Evolutionary conservation across 2,329 filamentous ascomycete species (phyloP).

Genomic region (Dendryphion nanum): DNA sequence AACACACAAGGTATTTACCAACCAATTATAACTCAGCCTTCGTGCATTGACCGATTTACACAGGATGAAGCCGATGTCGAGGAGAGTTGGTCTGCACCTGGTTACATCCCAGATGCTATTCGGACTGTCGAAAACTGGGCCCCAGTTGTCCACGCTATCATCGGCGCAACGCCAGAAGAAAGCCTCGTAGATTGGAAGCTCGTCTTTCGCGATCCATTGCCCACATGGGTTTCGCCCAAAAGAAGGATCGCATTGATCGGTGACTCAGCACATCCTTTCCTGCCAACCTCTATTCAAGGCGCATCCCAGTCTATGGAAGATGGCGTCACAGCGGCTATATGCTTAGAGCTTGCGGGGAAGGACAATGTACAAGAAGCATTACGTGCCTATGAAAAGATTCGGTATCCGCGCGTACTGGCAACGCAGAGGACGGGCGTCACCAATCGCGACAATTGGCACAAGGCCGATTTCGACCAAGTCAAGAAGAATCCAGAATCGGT

Average conservation of each 20-base stretch:
- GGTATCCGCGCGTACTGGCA: slow-evolving; percentile 17
- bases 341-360: slow-evolving; percentile 18
- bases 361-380: slow-evolving; percentile 21
- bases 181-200: slow-evolving; percentile 52
- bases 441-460: slow-evolving; percentile 21
- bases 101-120: slow-evolving; percentile 19
- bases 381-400: slow-evolving; percentile 26
- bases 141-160: slow-evolving; percentile 19
- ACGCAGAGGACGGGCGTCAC: slow-evolving; percentile 19
- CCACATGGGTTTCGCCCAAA: slow-evolving; percentile 49
- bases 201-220: slow-evolving; percentile 52
- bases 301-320: slow-evolving; percentile 55
- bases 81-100: slow-evolving; percentile 24
- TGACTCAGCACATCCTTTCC: slow-evolving; percentile 53
- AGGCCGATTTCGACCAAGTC: slow-evolving; percentile 20
- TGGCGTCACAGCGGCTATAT: slow-evolving; percentile 20
- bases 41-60: not conserved
- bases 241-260: slow-evolving; percentile 50
- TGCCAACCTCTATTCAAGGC: slow-evolving; percentile 53
- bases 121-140: slow-evolving; percentile 17
- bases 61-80: slow-evolving; percentile 34
- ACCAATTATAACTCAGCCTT: not conserved
- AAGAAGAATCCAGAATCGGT: slow-evolving; percentile 20
- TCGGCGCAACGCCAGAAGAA: slow-evolving; percentile 25
- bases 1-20: slow-evolving; percentile 22